Base-by-base conservation (phyloP, 805 yeast genomes). In the Candida xyloterini region DNA sequence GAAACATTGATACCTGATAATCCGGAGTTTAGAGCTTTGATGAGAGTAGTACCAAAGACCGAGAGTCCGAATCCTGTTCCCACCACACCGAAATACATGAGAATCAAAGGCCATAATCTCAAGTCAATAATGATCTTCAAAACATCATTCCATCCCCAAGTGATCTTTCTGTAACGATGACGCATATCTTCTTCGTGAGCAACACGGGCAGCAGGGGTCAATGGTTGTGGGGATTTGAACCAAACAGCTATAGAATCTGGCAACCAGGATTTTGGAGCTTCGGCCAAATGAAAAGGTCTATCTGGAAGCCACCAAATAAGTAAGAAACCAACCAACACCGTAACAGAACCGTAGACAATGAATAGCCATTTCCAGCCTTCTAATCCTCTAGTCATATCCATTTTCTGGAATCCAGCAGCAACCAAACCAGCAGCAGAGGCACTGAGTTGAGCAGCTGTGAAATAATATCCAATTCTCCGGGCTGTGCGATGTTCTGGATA, bases 11-110 rank as follows among this genome's bases (percentile, higher is more conserved):
- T 83, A 2, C 87, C 77, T 2, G 79, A 62, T 47, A 84, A 67
- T 6, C 56, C 49, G 2, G 91, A 81, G 56, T 84, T 79, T 47
- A 81, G 78, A 4, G 75, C 73, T 35, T 70, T 62, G 52, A 87
- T 81, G 50, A 87, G 76, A 7, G 91, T 79, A 3, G 95, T 81
- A 5, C 90, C 95, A 62, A 83, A 87, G 15, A 82, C 91, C 23
- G 89, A 89, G 34, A 87, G 66, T 23, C 95, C 96, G 54, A 74
- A 81, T 1, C 96, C 96, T n/a, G 87, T 78, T 33, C 95, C 96
- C 18, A 87, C 95, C 15, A 84, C 95, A 14, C 95, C 96, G 58
- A 87, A 88, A 63, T 87, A 87, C 95, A 87, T 87, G 64, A 87
- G 68, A 31, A 85, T 68, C 43, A 88, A 62, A 1, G 95, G 93